Conservation (phyloP, 345 rosid species). For the Brassica carinata region DNA sequence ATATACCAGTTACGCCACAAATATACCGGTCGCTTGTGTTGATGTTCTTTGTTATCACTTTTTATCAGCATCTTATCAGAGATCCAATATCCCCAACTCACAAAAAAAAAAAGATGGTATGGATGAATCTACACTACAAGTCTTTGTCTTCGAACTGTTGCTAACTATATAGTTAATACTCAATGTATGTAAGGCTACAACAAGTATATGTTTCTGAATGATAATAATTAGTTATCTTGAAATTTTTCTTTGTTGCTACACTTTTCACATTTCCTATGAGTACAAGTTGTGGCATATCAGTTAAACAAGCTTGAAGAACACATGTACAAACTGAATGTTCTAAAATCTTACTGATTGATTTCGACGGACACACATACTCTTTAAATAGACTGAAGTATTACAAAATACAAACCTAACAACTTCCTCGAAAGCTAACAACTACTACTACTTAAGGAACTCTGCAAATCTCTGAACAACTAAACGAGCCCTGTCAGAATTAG, state of each 20-base stretch:
- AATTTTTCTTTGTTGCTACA: neutral
- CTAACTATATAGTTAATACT: neutral
- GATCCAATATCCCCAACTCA: neutral
- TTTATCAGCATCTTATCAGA: neutral
- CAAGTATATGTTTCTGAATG: neutral
- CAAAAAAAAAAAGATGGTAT: neutral
- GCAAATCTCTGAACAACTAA: slow-evolving; percentile 17
- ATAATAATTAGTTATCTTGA: neutral
- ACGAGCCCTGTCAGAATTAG: slow-evolving; percentile 29
- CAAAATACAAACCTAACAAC: neutral
- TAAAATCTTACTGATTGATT: neutral
- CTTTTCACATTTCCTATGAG: neutral
- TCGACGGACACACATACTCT: neutral
- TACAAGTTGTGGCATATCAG: neutral
- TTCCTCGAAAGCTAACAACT: neutral
- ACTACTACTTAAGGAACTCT: slow-evolving; percentile 32
- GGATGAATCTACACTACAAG: neutral
- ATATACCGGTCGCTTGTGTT: neutral
- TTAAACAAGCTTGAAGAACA: neutral
- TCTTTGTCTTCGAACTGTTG: neutral
- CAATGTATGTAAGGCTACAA: neutral
- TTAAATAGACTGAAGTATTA: neutral
- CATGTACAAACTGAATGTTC: neutral
- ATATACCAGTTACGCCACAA: neutral
- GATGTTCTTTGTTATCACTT: neutral